Evolutionary conservation across 352 stramenopile genomes (phyloP).

Genomic region (Peronospora destructor): DNA sequence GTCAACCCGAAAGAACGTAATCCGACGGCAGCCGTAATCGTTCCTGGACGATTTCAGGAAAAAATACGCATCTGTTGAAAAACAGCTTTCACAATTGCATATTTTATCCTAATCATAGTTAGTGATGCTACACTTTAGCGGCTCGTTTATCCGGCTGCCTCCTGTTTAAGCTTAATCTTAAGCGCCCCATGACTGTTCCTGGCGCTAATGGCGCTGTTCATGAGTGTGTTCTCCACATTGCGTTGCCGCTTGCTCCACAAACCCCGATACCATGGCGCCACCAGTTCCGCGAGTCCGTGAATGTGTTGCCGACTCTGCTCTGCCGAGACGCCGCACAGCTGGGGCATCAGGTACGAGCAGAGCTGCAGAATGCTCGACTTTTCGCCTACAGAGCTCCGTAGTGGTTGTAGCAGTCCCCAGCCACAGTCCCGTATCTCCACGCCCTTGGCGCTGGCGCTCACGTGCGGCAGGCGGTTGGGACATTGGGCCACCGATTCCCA

Average conservation of each 20-base stretch:
- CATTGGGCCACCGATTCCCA: conserved; percentile 47
- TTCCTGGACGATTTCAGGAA: not conserved
- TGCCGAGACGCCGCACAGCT: conserved; percentile 25
- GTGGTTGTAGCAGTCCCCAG: conserved; percentile 40
- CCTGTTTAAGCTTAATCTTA: conserved; percentile 17
- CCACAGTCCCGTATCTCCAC: conserved; percentile 43
- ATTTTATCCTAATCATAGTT: conserved; percentile 26
- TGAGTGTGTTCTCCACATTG: conserved; percentile 42
- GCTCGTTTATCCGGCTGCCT: conserved; percentile 8
- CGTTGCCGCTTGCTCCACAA: conserved; percentile 44
- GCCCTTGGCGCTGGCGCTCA: conserved; percentile 23
- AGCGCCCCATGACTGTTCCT: conserved; percentile 13
- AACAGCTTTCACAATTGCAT: conserved; percentile 9
- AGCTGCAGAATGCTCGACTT: conserved; percentile 47
- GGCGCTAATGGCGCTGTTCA: conserved; percentile 36
- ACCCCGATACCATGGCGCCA: conserved; percentile 36
- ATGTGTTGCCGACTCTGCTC: conserved; percentile 40
- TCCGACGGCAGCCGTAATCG: not conserved
- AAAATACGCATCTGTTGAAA: too few relatives aligned
- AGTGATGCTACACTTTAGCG: conserved; percentile 19
- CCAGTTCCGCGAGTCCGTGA: conserved; percentile 37
- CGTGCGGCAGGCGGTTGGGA: conserved; percentile 20
- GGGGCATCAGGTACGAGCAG: conserved; percentile 43
- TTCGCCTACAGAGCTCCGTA: conserved; percentile 22
- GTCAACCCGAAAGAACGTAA: not conserved